Evolutionary conservation across 176 grass and related monocot species (phyloP).

Genomic region (Oropetium thomaeum): DNA sequence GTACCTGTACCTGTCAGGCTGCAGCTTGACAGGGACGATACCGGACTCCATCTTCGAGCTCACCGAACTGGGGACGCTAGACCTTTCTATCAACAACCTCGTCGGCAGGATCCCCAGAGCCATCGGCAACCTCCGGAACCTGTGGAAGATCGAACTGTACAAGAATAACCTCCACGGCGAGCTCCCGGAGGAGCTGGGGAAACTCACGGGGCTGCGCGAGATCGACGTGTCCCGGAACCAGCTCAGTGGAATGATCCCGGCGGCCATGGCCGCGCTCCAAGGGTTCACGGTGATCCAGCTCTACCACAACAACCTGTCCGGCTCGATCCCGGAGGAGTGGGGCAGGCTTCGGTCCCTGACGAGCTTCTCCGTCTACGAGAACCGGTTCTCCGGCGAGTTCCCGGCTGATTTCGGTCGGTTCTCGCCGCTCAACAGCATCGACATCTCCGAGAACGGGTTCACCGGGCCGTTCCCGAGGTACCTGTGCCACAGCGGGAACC

Average conservation of each 20-base stretch:
- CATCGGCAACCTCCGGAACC: conserved; percentile 54
- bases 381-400: conserved; percentile 63
- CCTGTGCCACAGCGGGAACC: conserved; percentile 48
- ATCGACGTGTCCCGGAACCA: conserved; percentile 71
- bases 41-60: conserved; percentile 62
- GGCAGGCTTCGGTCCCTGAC: conserved; percentile 44
- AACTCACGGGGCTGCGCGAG: conserved; percentile 41
- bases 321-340: conserved; percentile 53
- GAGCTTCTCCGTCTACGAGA: conserved; percentile 71
- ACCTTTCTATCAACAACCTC: conserved; percentile 63
- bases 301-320: conserved; percentile 65
- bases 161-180: conserved; percentile 61
- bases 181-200: conserved; percentile 57
- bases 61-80: conserved; percentile 52
- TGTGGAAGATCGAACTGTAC: conserved; percentile 79
- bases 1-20: conserved; percentile 52
- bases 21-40: conserved; percentile 50
- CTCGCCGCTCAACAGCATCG: conserved; percentile 56
- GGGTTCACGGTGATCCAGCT: conserved; percentile 65
- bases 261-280: conserved; percentile 43
- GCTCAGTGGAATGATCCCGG: conserved; percentile 51
- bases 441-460: conserved; percentile 84
- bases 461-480: conserved; percentile 59
- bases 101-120: conserved; percentile 41
- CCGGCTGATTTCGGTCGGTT: conserved; percentile 68